phyloP scores from a whole-genome alignment of 2,329 filamentous ascomycete species.

The Fusarium anguioides region DNA sequence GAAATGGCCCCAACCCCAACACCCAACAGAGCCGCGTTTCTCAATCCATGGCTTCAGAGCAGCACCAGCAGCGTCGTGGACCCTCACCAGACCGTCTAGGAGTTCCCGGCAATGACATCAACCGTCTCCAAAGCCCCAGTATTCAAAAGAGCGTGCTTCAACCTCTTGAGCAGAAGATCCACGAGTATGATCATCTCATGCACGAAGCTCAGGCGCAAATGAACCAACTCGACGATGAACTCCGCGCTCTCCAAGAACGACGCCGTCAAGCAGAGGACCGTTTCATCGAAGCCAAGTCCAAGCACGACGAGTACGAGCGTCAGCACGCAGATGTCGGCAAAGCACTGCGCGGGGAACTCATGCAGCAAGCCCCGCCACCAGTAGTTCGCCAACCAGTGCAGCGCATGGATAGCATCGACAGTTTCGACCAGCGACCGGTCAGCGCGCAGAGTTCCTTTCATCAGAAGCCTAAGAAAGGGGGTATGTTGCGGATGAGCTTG shows the following conservation, averaged over 20 bases:
- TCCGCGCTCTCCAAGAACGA: slow-evolving; percentile 55
- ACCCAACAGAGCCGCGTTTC: slow-evolving; percentile 34
- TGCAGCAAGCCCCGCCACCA: slow-evolving; percentile 13
- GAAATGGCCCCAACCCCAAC: slow-evolving; percentile 29
- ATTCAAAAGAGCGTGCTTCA: slow-evolving; percentile 57
- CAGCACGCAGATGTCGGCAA: slow-evolving; percentile 56
- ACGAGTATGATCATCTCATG: slow-evolving; percentile 58
- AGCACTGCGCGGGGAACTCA: slow-evolving; percentile 55
- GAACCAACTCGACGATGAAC: slow-evolving; percentile 56
- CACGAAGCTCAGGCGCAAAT: slow-evolving; percentile 55
- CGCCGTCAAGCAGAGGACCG: slow-evolving; percentile 55
- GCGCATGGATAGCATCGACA: slow-evolving; percentile 41
- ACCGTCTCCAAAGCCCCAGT: slow-evolving; percentile 58
- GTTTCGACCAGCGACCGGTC: slow-evolving; percentile 37
- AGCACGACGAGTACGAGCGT: slow-evolving; percentile 58
- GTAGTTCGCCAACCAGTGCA: slow-evolving; percentile 21
- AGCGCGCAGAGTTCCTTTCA: slow-evolving; percentile 39
- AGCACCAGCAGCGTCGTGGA: slow-evolving; percentile 33
- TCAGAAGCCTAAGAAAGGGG: slow-evolving; percentile 32
- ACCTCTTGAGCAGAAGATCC: slow-evolving; percentile 58
- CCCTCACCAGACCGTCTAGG: slow-evolving; percentile 32
- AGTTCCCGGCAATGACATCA: slow-evolving; percentile 46
- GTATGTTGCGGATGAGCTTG: slow-evolving; percentile 38
- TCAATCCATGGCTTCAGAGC: slow-evolving; percentile 26
- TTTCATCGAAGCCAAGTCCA: slow-evolving; percentile 56